These are phyloP conservation scores for Diaporthe aspalathi DNA, from an alignment of 2,329 filamentous ascomycete species.

Conservation along the genomic window DNA sequence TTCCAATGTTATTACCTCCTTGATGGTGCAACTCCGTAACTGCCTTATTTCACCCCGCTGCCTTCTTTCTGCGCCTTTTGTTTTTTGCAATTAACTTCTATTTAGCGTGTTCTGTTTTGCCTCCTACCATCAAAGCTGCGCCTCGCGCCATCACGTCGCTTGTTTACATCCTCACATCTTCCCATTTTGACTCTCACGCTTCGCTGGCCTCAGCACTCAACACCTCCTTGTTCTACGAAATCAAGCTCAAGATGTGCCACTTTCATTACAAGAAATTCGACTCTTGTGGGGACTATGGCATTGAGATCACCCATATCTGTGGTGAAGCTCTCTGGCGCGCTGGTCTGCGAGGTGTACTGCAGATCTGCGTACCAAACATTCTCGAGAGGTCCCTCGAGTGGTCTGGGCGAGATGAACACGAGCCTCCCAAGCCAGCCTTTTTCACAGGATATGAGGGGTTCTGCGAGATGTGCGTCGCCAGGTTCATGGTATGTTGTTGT, in stretches of 20 bases:
- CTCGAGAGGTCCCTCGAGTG: constrained; percentile 23
- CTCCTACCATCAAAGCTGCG: neutral
- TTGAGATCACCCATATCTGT: constrained; percentile 34
- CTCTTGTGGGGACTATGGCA: constrained; percentile 34
- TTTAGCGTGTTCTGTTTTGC: neutral
- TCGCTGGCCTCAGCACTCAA: neutral
- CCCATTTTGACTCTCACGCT: no score
- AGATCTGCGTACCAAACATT: constrained; percentile 31
- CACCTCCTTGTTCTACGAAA: neutral
- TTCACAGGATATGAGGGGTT: constrained; percentile 35
- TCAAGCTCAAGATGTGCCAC: constrained; percentile 35
- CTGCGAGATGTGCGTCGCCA: constrained; percentile 32
- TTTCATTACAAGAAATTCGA: constrained; percentile 34
- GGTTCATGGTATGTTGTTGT: constrained; percentile 30
- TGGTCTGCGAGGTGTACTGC: constrained; percentile 30
- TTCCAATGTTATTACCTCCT: neutral
- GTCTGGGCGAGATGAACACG: constrained; percentile 27
- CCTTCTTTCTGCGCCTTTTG: neutral
- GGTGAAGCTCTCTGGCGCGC: constrained; percentile 23
- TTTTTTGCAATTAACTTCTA: no score
- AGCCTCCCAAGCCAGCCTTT: constrained; percentile 1
- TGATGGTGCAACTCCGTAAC: neutral
- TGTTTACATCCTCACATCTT: neutral
- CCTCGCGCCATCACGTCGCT: neutral
- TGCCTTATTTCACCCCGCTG: neutral